These are phyloP conservation scores for Pouteria glomerata DNA, from an alignment of 148 eudicot genomes.

Conservation along the genomic window DNA sequence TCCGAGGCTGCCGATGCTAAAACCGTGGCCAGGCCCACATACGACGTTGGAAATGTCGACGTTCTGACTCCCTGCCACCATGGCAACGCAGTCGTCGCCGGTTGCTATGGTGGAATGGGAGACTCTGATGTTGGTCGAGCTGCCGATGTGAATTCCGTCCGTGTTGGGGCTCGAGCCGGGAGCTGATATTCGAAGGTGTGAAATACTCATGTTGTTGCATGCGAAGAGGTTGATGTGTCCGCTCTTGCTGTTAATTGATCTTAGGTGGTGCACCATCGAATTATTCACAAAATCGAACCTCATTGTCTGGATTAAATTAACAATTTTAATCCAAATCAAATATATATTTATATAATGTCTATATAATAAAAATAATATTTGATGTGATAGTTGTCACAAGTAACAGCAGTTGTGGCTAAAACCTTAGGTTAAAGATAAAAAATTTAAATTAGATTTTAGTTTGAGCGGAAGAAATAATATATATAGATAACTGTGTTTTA, in stretches of 20 bases:
- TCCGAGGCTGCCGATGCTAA: conserved; percentile 67
- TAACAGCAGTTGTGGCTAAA: no score
- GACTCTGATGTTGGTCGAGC: conserved; percentile 27
- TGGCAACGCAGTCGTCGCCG: conserved; percentile 64
- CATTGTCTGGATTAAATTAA: conserved; percentile 31
- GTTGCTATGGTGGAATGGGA: conserved; percentile 22
- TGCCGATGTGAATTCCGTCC: conserved; percentile 49
- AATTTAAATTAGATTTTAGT: no score
- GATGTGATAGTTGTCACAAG: no score
- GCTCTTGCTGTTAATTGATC: conserved; percentile 53
- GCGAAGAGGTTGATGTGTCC: conserved; percentile 53
- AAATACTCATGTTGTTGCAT: conserved; percentile 27
- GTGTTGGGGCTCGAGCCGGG: conserved; percentile 58
- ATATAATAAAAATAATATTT: not conserved
- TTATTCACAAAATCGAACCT: conserved; percentile 48
- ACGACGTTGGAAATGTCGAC: conserved; percentile 25
- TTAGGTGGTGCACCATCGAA: conserved; percentile 29
- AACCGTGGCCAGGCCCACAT: conserved; percentile 74
- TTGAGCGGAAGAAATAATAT: no score
- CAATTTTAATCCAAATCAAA: not conserved
- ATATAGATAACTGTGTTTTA: no score
- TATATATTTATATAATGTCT: not conserved
- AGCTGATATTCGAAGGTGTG: conserved; percentile 24
- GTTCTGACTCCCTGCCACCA: conserved; percentile 34
- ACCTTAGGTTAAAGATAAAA: no score